Evolutionary conservation across 306 rosid species (phyloP).

Genomic region (Nissolia schottii): DNA sequence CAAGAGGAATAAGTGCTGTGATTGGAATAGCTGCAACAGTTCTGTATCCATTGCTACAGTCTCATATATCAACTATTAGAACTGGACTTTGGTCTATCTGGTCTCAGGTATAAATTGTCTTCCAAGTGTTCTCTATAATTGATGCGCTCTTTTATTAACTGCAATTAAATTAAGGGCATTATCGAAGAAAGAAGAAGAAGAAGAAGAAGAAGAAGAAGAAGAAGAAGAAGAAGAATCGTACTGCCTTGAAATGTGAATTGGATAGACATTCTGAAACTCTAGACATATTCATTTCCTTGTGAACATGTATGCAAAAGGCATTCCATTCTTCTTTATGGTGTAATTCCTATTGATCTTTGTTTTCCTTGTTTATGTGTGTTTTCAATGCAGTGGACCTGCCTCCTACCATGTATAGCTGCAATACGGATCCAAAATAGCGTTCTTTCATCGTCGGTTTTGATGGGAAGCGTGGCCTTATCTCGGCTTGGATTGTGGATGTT

Average conservation of each 20-base stretch:
- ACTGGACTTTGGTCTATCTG: constrained; percentile 86
- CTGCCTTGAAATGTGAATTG: too few relatives aligned
- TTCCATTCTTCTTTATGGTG: neutral
- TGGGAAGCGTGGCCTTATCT: constrained; percentile 79
- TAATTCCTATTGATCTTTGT: neutral
- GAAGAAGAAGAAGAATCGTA: too few relatives aligned
- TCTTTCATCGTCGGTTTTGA: constrained; percentile 56
- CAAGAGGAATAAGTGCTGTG: constrained; percentile 63
- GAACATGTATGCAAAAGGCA: neutral
- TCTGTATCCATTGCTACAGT: constrained; percentile 55
- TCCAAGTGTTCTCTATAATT: neutral
- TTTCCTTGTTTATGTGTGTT: neutral
- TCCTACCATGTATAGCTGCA: constrained; percentile 61
- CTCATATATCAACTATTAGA: constrained; percentile 57
- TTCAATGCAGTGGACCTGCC: constrained; percentile 67
- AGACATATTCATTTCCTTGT: neutral
- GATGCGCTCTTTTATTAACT: neutral
- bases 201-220: too few relatives aligned
- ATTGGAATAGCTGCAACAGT: constrained; percentile 76
- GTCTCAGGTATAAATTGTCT: constrained; percentile 61
- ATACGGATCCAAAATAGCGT: constrained; percentile 43
- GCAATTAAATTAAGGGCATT: too few relatives aligned
- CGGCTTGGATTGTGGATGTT: constrained; percentile 94
- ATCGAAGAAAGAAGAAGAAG: too few relatives aligned
- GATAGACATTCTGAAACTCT: too few relatives aligned